phyloP scores from a whole-genome alignment of 805 yeast species.

The Spathaspora sp. region DNA sequence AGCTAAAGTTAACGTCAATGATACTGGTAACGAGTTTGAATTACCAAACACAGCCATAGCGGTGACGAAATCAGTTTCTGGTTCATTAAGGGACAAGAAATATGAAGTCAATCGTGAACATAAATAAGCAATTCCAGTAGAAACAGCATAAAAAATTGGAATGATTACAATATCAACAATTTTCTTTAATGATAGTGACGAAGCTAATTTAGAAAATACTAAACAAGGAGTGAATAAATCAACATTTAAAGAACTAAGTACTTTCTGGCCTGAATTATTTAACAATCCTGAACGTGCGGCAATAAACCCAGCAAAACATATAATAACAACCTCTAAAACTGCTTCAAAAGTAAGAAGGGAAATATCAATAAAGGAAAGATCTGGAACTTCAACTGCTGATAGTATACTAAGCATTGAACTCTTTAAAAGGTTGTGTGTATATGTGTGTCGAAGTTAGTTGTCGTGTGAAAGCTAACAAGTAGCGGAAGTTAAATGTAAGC shows the following conservation, averaged over 20 bases:
- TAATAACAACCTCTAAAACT: slow-evolving; percentile 82
- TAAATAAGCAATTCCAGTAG: slow-evolving; percentile 70
- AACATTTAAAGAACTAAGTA: slow-evolving; percentile 74
- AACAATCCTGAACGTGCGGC: slow-evolving; percentile 75
- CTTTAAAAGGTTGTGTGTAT: background rate
- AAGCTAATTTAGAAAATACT: slow-evolving; percentile 77
- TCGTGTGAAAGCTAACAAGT: background rate
- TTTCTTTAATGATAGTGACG: slow-evolving; percentile 67
- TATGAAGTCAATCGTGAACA: slow-evolving; percentile 58
- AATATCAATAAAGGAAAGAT: slow-evolving; percentile 39
- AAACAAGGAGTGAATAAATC: slow-evolving; percentile 93
- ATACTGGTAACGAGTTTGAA: slow-evolving; percentile 91
- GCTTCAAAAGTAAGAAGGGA: slow-evolving; percentile 84
- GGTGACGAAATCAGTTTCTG: slow-evolving; percentile 86
- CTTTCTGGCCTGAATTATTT: slow-evolving; percentile 70
- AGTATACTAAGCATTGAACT: background rate
- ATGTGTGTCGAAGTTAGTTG: background rate
- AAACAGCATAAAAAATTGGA: slow-evolving; percentile 78
- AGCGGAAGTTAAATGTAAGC: background rate
- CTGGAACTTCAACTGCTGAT: slow-evolving; percentile 6
- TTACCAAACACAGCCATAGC: slow-evolving; percentile 98
- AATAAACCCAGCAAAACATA: slow-evolving; percentile 81
- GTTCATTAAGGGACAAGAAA: slow-evolving; percentile 55
- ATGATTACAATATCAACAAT: slow-evolving; percentile 77
- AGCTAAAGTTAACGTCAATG: slow-evolving; percentile 75